phyloP scores from a whole-genome alignment of 169 alveolate genomes.

The Theileria sp. region DNA sequence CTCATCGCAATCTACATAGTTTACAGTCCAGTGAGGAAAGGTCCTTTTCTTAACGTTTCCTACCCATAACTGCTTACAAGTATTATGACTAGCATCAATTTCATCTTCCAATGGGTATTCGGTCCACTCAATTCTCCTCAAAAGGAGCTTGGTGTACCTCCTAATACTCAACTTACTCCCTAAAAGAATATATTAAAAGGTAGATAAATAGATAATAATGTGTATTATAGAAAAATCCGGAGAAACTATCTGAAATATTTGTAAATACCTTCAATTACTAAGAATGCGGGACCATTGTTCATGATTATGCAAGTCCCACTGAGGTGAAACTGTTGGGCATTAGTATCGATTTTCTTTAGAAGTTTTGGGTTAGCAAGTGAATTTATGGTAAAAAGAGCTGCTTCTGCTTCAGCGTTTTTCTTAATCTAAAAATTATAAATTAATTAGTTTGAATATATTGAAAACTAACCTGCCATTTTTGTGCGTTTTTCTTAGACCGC shows the following conservation, averaged over 20 bases:
- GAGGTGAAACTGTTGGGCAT: slow-evolving; percentile 87
- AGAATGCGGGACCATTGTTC: slow-evolving; percentile 64
- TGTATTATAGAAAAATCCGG: not conserved
- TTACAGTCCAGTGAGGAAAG: slow-evolving; percentile 73
- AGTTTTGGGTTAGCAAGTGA: slow-evolving; percentile 68
- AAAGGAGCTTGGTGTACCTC: slow-evolving; percentile 61
- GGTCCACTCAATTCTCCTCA: slow-evolving; percentile 65
- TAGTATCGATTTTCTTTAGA: slow-evolving; percentile 78
- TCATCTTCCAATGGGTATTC: slow-evolving; percentile 39
- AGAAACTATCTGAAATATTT: not conserved
- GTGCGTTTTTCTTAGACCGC: slow-evolving; percentile 76
- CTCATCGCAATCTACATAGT: slow-evolving; percentile 60
- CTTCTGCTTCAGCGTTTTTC: slow-evolving; percentile 68
- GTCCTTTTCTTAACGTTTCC: slow-evolving; percentile 74
- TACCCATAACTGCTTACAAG: slow-evolving; percentile 76
- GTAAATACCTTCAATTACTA: slow-evolving; percentile 69
- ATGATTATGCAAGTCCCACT: slow-evolving; percentile 85
- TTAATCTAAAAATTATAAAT: slow-evolving; percentile 1
- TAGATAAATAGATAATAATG: not conserved
- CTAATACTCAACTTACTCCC: slow-evolving; percentile 59
- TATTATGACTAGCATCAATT: not conserved
- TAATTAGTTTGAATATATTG: not conserved
- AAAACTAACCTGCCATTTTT: slow-evolving; percentile 80
- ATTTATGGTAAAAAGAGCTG: slow-evolving; percentile 68
- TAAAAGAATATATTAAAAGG: not conserved